Conservation (phyloP, 441 rosid species). For the Syzygium syzygioides region DNA sequence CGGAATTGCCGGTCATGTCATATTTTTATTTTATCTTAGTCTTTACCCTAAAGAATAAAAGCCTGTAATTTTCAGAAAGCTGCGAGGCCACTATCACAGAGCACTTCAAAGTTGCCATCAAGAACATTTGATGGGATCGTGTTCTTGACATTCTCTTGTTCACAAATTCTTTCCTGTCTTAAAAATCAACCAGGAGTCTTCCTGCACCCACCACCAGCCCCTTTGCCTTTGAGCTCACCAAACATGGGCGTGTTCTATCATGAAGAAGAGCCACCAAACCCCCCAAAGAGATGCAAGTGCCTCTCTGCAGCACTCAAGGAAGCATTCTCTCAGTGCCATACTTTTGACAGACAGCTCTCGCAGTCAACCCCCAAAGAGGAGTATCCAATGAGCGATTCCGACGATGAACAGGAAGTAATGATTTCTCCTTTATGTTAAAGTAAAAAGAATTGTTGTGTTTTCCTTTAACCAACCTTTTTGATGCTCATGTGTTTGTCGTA, state of each 20-base stretch:
- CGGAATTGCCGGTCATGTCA: conserved; percentile 17
- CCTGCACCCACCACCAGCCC: neutral
- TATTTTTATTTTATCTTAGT: conserved; percentile 23
- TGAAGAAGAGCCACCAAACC: conserved; percentile 41
- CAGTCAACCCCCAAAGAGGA: conserved; percentile 36
- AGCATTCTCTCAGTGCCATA: conserved; percentile 51
- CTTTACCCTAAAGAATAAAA: conserved; percentile 49
- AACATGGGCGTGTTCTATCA: conserved; percentile 49
- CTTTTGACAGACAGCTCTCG: conserved; percentile 34
- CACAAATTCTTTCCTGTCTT: neutral
- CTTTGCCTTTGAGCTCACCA: conserved; percentile 1
- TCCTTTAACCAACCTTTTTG: neutral
- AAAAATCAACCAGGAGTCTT: neutral
- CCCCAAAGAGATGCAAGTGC: conserved; percentile 46
- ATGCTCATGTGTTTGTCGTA: neutral
- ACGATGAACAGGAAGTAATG: conserved; percentile 60
- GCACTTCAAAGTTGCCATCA: conserved; percentile 24
- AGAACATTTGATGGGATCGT: conserved; percentile 3
- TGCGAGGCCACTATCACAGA: conserved; percentile 39
- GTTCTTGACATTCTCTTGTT: neutral
- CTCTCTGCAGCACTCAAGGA: conserved; percentile 45
- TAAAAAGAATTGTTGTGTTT: neutral
- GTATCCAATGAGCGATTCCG: conserved; percentile 21
- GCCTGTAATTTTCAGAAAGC: conserved; percentile 22
- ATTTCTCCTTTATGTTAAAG: neutral